Conservation (phyloP, 1,139 yeast genomes). For the Debaryomyces robertsiae region DNA sequence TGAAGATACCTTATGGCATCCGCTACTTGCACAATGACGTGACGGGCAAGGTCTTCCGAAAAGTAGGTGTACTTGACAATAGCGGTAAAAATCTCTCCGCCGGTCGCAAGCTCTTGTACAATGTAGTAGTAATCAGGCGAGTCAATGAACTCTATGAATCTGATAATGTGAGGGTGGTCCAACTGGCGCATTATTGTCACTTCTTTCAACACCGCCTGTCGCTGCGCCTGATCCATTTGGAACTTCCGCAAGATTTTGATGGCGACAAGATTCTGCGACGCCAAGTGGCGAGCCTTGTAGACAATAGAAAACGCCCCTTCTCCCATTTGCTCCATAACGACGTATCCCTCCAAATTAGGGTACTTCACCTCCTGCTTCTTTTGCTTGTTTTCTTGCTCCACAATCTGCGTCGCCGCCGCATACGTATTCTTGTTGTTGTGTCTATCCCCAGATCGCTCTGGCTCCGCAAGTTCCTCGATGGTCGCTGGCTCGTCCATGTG, state of each 20-base stretch:
- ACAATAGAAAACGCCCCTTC: conserved; percentile 95
- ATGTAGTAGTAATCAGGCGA: conserved; percentile 51
- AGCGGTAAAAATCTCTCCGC: conserved; percentile 61
- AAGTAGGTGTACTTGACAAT: conserved; percentile 59
- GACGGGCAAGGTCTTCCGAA: conserved; percentile 56
- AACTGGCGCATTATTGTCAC: conserved; percentile 61
- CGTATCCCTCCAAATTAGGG: conserved; percentile 51
- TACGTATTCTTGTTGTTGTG: conserved; percentile 31
- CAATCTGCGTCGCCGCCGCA: conserved; percentile 59
- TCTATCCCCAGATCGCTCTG: background rate
- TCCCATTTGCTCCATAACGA: conserved; percentile 68
- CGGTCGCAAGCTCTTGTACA: conserved; percentile 54
- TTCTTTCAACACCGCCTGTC: conserved; percentile 57
- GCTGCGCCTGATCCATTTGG: conserved; percentile 56
- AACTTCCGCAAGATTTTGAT: conserved; percentile 57
- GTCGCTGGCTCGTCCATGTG: background rate
- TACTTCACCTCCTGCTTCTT: conserved; percentile 42
- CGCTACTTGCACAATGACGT: conserved; percentile 54
- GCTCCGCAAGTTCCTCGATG: background rate
- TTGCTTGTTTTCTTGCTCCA: conserved; percentile 58
- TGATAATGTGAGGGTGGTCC: conserved; percentile 52
- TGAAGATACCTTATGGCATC: conserved; percentile 52
- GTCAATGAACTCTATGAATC: conserved; percentile 52
- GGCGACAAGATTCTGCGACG: conserved; percentile 63
- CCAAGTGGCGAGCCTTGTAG: conserved; percentile 61